A percentile compares a stretch with the other conserved stretches of the same genome.
Evolutionary conservation across 2,329 filamentous ascomycete genomes (phyloP).

Genomic region (Monosporascus sp.): DNA sequence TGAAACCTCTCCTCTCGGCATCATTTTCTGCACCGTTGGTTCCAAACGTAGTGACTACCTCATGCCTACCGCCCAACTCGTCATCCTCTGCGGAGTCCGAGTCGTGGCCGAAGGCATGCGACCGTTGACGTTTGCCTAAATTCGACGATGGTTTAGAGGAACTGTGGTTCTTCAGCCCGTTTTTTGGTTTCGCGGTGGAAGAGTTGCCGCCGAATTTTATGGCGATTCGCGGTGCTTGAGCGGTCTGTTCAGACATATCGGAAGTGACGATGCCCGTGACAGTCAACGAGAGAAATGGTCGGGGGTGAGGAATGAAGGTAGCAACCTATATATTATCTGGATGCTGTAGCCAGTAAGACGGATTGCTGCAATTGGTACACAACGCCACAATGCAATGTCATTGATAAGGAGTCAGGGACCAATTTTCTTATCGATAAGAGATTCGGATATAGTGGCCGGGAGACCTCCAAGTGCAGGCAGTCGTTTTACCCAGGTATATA

Average conservation of each 20-base stretch:
- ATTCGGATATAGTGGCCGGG: no score
- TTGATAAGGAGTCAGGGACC: no score
- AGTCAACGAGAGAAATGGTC: neutral
- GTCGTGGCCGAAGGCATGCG: slow-evolving; percentile 35
- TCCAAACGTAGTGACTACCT: slow-evolving; percentile 29
- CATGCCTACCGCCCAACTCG: slow-evolving; percentile 16
- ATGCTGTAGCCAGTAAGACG: neutral
- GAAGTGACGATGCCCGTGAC: neutral
- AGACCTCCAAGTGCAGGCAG: no score
- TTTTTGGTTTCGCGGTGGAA: slow-evolving; percentile 24
- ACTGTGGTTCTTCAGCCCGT: slow-evolving; percentile 20
- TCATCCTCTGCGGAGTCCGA: slow-evolving; percentile 37
- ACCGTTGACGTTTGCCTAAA: slow-evolving; percentile 44
- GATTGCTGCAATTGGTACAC: neutral
- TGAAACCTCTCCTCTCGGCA: slow-evolving; percentile 7
- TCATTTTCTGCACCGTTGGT: slow-evolving; percentile 19
- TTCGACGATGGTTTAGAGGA: slow-evolving; percentile 33
- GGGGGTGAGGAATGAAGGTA: neutral
- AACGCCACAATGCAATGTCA: neutral
- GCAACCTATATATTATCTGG: neutral
- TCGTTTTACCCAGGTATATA: no score
- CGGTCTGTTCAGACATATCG: slow-evolving; percentile 33
- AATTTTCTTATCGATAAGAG: no score
- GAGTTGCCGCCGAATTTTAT: slow-evolving; percentile 39
- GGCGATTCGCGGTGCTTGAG: slow-evolving; percentile 37